phyloP scores from a whole-genome alignment of 495 filamentous ascomycete species.

The Penicillium cosmopolitanum region DNA sequence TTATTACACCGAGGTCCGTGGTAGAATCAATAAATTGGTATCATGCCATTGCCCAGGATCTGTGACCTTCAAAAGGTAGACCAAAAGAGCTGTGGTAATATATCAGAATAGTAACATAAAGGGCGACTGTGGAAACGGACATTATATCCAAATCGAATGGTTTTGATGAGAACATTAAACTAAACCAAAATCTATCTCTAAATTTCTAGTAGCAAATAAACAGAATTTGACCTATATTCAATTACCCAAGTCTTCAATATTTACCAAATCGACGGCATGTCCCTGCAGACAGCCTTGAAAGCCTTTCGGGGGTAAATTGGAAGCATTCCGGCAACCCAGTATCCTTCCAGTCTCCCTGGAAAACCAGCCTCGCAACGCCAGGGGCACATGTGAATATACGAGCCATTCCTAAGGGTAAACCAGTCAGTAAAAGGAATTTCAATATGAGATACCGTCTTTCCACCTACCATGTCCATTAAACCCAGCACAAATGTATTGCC shows the following conservation, averaged over 20 bases:
- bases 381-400: slow-evolving; percentile 40
- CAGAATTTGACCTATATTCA: too few relatives aligned
- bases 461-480: slow-evolving; percentile 39
- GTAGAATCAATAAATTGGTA: background rate
- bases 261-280: slow-evolving; percentile 32
- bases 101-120: too few relatives aligned
- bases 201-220: too few relatives aligned
- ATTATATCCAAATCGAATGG: too few relatives aligned
- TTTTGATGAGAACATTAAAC: too few relatives aligned
- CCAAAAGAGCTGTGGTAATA: too few relatives aligned
- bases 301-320: slow-evolving; percentile 24
- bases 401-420: slow-evolving; percentile 30
- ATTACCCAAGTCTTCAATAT: too few relatives aligned
- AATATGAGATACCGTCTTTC: background rate
- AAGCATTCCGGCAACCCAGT: slow-evolving; percentile 39
- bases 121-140: too few relatives aligned
- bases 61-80: too few relatives aligned
- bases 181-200: too few relatives aligned
- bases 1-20: background rate
- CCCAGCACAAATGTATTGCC: slow-evolving; percentile 40
- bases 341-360: slow-evolving; percentile 26
- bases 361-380: slow-evolving; percentile 29
- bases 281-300: slow-evolving; percentile 18
- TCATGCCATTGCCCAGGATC: too few relatives aligned
- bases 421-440: too few relatives aligned